phyloP scores from a whole-genome alignment of 2,329 filamentous ascomycete species.

The Grosmannia serpens region DNA sequence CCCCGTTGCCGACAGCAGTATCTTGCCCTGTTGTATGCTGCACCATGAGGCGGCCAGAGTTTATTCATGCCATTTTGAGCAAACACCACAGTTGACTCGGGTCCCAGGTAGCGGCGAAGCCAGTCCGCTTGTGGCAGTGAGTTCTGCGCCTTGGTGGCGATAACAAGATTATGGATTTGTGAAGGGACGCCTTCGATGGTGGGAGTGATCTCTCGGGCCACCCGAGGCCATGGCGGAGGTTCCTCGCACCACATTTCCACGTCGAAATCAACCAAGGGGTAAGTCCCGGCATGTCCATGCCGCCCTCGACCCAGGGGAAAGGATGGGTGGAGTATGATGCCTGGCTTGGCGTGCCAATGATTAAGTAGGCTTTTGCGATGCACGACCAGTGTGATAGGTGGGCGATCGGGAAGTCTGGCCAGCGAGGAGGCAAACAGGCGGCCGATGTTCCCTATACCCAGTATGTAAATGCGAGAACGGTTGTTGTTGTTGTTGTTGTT shows the following conservation, averaged over 20 bases:
- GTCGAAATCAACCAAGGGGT: constrained; percentile 26
- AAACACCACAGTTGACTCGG: constrained; percentile 64
- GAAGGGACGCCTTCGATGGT: background rate
- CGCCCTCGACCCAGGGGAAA: background rate
- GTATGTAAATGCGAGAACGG: constrained; percentile 53
- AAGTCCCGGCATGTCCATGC: constrained; percentile 16
- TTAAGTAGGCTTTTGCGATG: constrained; percentile 43
- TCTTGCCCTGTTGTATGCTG: constrained; percentile 28
- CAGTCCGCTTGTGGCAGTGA: constrained; percentile 50
- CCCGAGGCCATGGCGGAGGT: constrained; percentile 21
- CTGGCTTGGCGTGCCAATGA: constrained; percentile 32
- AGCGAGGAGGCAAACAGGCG: constrained; percentile 67
- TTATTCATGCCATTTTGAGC: constrained; percentile 80
- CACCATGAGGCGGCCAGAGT: constrained; percentile 42
- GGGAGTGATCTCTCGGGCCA: constrained; percentile 28
- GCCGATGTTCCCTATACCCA: constrained; percentile 74
- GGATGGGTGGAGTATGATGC: constrained; percentile 28
- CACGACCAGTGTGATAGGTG: constrained; percentile 72
- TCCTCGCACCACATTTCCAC: constrained; percentile 45
- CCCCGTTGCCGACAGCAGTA: constrained; percentile 17
- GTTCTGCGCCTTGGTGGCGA: constrained; percentile 63
- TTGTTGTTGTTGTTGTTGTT: background rate
- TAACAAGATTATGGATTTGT: constrained; percentile 58
- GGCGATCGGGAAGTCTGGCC: constrained; percentile 43
- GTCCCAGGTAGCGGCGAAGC: constrained; percentile 50